Evolutionary conservation across 306 rosid genomes (phyloP).

Genomic region (Lathyrus oleraceus): DNA sequence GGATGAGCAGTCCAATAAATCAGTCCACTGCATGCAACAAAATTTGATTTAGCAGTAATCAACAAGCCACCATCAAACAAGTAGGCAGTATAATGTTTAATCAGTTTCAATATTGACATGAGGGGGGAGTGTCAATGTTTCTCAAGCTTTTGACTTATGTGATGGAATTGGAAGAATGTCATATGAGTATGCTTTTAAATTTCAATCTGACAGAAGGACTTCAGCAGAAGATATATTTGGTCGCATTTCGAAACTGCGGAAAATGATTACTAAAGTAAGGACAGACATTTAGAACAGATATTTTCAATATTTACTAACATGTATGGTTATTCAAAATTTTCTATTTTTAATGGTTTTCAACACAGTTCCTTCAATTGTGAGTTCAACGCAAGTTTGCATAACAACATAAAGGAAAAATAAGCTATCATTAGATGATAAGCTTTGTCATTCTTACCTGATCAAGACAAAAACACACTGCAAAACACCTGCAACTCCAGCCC

Average conservation of each 20-base stretch:
- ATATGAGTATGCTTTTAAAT: conserved; percentile 5
- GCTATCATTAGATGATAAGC: conserved; percentile 14
- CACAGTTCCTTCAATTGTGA: not conserved
- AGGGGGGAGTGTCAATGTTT: not conserved
- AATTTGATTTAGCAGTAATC: conserved; percentile 19
- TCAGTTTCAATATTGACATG: conserved; percentile 4
- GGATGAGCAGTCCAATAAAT: conserved; percentile 94
- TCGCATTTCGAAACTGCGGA: conserved; percentile 8
- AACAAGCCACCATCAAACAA: conserved; percentile 7
- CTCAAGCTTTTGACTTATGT: conserved; percentile 3
- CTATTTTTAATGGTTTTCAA: not conserved
- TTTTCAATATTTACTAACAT: conserved; percentile 11
- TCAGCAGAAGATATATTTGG: not conserved
- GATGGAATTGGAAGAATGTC: not conserved
- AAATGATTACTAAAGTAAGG: not conserved
- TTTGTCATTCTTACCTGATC: conserved; percentile 57
- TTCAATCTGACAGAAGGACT: conserved; percentile 24
- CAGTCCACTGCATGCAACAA: conserved; percentile 67
- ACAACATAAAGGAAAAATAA: conserved; percentile 21
- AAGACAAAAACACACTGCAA: conserved; percentile 86
- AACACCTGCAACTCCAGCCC: conserved; percentile 97
- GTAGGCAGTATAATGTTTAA: conserved; percentile 11
- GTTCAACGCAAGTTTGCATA: conserved; percentile 8
- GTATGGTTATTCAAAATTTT: not conserved
- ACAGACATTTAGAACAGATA: conserved; percentile 19